Conservation (phyloP, 805 yeast genomes). For the Wickerhamiella parazyma region DNA sequence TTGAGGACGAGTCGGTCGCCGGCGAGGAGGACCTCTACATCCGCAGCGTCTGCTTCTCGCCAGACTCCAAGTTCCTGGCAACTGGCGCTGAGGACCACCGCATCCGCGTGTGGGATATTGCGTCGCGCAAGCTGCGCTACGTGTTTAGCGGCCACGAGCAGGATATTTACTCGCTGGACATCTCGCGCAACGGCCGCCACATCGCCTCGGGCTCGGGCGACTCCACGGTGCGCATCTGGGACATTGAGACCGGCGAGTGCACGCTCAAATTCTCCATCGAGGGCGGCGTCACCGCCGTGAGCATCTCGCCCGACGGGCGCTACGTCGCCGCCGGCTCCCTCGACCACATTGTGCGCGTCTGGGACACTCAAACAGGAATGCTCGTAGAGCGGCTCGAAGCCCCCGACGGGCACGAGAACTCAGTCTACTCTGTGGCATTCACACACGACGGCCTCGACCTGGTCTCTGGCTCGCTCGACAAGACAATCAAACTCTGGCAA, state of each 20-base stretch:
- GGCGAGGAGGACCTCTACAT: slow-evolving; percentile 76
- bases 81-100: slow-evolving; percentile 71
- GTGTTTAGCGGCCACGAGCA: slow-evolving; percentile 86
- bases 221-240: slow-evolving; percentile 94
- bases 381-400: slow-evolving; percentile 84
- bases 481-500: slow-evolving; percentile 93
- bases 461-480: slow-evolving; percentile 88
- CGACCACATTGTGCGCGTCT: slow-evolving; percentile 88
- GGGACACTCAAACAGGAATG: slow-evolving; percentile 91
- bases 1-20: slow-evolving; percentile 68
- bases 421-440: slow-evolving; percentile 89
- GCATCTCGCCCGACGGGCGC: slow-evolving; percentile 89
- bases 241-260: slow-evolving; percentile 77
- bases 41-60: slow-evolving; percentile 90
- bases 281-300: slow-evolving; percentile 97
- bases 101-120: slow-evolving; percentile 92
- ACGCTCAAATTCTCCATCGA: slow-evolving; percentile 79
- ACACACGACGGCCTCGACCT: slow-evolving; percentile 84
- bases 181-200: slow-evolving; percentile 86
- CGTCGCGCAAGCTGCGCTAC: slow-evolving; percentile 71
- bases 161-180: slow-evolving; percentile 90
- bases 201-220: slow-evolving; percentile 95
- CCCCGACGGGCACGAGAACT: slow-evolving; percentile 92
- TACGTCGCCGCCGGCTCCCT: slow-evolving; percentile 92
- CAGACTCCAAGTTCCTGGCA: slow-evolving; percentile 85